Percentiles rank a stretch among this genome's conserved stretches.
Evolutionary conservation across 805 yeast species (phyloP).

Genomic region (Brettanomyces anomalus): DNA sequence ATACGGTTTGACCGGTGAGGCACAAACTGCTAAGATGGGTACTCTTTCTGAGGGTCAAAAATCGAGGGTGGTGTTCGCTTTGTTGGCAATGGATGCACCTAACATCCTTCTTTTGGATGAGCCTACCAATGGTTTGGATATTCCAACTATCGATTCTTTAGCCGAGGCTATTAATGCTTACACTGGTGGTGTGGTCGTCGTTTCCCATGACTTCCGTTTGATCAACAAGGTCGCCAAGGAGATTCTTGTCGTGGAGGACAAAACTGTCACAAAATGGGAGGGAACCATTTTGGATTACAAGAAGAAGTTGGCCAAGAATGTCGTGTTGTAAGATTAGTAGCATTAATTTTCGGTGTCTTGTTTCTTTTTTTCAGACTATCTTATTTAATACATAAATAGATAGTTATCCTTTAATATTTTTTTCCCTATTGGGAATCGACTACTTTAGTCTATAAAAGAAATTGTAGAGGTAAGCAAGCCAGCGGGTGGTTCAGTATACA

Average conservation of each 20-base stretch:
- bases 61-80: slow-evolving; percentile 96
- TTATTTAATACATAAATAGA: not conserved
- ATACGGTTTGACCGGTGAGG: slow-evolving; percentile 97
- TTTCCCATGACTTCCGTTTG: slow-evolving; percentile 97
- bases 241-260: slow-evolving; percentile 91
- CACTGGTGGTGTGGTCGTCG: slow-evolving; percentile 98
- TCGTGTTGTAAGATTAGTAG: slow-evolving; percentile 46
- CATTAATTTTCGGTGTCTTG: not conserved
- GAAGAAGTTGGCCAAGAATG: slow-evolving; percentile 86
- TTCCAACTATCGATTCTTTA: slow-evolving; percentile 94
- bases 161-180: slow-evolving; percentile 93
- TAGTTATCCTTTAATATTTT: not conserved
- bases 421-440: slow-evolving; percentile 3
- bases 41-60: slow-evolving; percentile 98
- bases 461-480: too few species aligned
- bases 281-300: slow-evolving; percentile 86
- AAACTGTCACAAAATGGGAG: slow-evolving; percentile 95
- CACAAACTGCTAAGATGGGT: slow-evolving; percentile 97
- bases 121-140: slow-evolving; percentile 99
- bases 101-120: slow-evolving; percentile 93
- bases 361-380: not conserved
- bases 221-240: slow-evolving; percentile 96
- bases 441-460: not conserved
- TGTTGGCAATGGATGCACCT: slow-evolving; percentile 91
- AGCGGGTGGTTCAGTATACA: too few species aligned